These are phyloP conservation scores for Rosa hybrid DNA, from an alignment of 331 rosid genomes.

Conservation along the genomic window DNA sequence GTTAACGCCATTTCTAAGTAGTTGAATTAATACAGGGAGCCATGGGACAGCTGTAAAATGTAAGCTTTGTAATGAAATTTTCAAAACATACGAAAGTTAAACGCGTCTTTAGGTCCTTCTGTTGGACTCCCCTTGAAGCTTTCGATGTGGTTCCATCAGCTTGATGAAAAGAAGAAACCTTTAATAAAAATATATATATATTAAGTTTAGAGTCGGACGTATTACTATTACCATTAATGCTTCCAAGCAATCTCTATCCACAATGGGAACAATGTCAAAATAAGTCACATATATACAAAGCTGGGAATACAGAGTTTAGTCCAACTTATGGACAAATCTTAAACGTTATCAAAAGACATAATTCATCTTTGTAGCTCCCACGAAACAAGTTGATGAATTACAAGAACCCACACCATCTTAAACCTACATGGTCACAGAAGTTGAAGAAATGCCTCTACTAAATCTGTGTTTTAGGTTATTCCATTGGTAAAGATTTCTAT, in stretches of 20 bases:
- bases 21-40: neutral
- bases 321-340: neutral
- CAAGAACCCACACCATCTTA: neutral
- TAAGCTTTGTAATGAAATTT: neutral
- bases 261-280: neutral
- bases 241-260: neutral
- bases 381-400: neutral
- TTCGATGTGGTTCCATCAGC: neutral
- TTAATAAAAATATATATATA: no score
- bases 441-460: neutral
- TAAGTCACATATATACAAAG: neutral
- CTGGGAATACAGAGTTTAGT: neutral
- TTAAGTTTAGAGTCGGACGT: neutral
- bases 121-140: neutral
- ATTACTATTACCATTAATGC: neutral
- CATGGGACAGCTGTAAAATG: neutral
- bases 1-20: neutral
- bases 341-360: neutral
- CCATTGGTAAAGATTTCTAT: neutral
- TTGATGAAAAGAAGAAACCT: neutral
- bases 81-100: neutral
- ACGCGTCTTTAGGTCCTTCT: neutral
- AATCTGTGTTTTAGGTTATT: neutral
- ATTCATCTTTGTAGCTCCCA: neutral
- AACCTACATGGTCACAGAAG: neutral